Evolutionary conservation across 495 filamentous ascomycete species (phyloP).

Genomic region (Penicillium canariense): DNA sequence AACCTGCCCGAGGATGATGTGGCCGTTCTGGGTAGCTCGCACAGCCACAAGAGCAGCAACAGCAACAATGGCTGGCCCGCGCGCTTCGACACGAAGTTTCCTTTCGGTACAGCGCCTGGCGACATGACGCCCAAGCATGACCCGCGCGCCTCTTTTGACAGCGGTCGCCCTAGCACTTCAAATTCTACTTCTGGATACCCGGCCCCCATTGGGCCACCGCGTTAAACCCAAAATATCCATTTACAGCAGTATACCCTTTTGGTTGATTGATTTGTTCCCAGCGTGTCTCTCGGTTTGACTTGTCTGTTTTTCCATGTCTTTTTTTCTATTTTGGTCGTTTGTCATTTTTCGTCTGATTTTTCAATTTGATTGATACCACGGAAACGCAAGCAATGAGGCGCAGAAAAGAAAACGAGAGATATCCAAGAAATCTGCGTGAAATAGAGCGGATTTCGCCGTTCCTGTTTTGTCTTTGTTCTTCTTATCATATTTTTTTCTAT

Average conservation of each 20-base stretch:
- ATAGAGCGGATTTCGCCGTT: conserved; percentile 21
- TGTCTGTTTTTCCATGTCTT: conserved; percentile 11
- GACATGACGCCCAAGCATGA: conserved; percentile 81
- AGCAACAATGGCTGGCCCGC: conserved; percentile 63
- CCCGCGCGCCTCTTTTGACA: conserved; percentile 78
- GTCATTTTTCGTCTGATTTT: conserved; percentile 11
- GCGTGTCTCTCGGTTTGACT: conserved; percentile 24
- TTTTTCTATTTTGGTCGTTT: not conserved
- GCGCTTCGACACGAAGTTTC: conserved; percentile 61
- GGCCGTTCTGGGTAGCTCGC: conserved; percentile 57
- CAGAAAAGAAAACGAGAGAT: conserved; percentile 37
- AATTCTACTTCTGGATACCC: conserved; percentile 96
- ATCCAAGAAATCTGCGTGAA: conserved; percentile 32
- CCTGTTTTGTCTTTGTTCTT: conserved; percentile 9
- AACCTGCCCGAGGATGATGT: conserved; percentile 84
- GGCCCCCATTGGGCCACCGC: conserved; percentile 82
- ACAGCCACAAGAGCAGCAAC: conserved; percentile 56
- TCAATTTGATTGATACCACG: conserved; percentile 44
- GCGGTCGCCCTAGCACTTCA: conserved; percentile 87
- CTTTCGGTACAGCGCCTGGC: conserved; percentile 67
- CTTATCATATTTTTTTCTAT: conserved; percentile 10
- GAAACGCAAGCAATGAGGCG: conserved; percentile 36
- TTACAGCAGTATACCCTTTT: conserved; percentile 59
- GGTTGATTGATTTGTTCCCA: conserved; percentile 48
- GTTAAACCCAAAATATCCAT: conserved; percentile 63